Base-by-base conservation (phyloP, 371 early-diverging fungal genomes). In the Parasitella parasitica region DNA sequence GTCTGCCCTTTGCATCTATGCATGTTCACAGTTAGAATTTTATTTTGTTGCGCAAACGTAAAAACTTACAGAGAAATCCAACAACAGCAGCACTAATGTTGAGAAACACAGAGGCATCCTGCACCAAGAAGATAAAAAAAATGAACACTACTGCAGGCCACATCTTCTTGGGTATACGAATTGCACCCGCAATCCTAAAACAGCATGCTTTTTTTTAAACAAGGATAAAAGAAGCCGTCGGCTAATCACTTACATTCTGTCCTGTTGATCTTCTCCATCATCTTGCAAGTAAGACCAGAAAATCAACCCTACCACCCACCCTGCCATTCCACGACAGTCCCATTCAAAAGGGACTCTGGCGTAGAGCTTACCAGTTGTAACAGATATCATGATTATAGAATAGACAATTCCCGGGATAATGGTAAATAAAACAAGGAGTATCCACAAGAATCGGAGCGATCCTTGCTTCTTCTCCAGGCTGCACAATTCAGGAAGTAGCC, bases 111-210 rank as follows among this genome's bases (percentile, higher is more conserved):
- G 66, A 66, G 15, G 58, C 36, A 16, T 41, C 70, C 50, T 69
- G 69, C 5, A 59, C 66, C 22, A 72, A 55, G 16, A 72, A 43
- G 2, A 69, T 59, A 32, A 69, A 72, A 24, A 69, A 66, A 6
- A 60, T 26, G 13, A 72, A 58, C 8, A 63, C 63, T 3, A 72
- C 35, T 6, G 52, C 36, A 16, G 73, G 73, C 66, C 69, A 59
- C 39, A 30, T 46, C 16, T 59, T 54, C 9, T 63, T 63, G 11
- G 73, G 66, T 8, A 72, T 54, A n/a, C 67, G 69, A 50, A 72
- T 59, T n/a, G 64, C 55, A 35, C 73, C 73, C 30, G 61, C 60
- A 41, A 72, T 39, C 63, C 73, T 72, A 34, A 30, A n/a, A n/a
- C n/a, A n/a, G n/a, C n/a, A n/a, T n/a, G n/a, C n/a, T n/a, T n/a